A percentile compares a stretch with the other conserved stretches of the same genome.
These are phyloP conservation scores for Peronosclerospora sorghi DNA, from an alignment of 352 stramenopile species.

Conservation along the genomic window DNA sequence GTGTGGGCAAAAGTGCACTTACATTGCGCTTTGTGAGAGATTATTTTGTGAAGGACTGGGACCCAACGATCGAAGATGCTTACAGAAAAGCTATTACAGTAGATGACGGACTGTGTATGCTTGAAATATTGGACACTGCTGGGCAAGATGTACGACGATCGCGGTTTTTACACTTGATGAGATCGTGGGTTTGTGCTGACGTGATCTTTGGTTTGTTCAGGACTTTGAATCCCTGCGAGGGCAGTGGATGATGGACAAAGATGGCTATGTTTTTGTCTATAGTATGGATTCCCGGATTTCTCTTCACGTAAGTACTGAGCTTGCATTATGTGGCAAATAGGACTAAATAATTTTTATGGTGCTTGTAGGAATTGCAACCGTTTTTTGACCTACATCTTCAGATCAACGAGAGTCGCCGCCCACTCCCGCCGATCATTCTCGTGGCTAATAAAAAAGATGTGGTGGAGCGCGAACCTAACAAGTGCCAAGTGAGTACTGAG, in stretches of 20 bases:
- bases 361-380: conserved; percentile 61
- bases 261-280: conserved; percentile 88
- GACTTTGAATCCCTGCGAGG: conserved; percentile 83
- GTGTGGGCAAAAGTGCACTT: conserved; percentile 86
- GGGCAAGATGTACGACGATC: conserved; percentile 62
- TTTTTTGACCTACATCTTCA: conserved; percentile 85
- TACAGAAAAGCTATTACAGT: conserved; percentile 84
- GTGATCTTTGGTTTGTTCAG: conserved; percentile 10
- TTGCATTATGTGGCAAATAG: not conserved
- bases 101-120: conserved; percentile 76
- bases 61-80: conserved; percentile 87
- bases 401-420: conserved; percentile 77
- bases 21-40: conserved; percentile 85
- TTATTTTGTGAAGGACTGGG: conserved; percentile 87
- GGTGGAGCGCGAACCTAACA: conserved; percentile 67
- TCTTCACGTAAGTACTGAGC: conserved; percentile 44
- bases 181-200: not conserved
- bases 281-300: conserved; percentile 84
- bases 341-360: not conserved
- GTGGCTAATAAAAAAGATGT: conserved; percentile 87
- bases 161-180: not conserved
- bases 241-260: conserved; percentile 88
- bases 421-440: conserved; percentile 74
- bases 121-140: conserved; percentile 86
- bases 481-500: conserved; percentile 78